Evolutionary conservation across 1,284 basidiomycete genomes (phyloP).

Genomic region (Ceratobasidium sp.): DNA sequence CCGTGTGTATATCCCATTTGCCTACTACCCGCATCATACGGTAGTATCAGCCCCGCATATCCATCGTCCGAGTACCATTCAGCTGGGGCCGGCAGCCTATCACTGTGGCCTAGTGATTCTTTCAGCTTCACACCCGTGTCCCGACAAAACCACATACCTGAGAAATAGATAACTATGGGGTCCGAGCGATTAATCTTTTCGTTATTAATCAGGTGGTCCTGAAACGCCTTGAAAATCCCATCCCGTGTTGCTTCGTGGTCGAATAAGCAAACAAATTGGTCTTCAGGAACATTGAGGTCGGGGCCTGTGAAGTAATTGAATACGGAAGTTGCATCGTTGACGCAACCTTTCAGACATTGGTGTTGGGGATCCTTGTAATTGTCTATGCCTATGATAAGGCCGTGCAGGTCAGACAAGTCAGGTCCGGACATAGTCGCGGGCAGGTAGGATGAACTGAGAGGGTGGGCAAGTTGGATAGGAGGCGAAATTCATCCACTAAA

Average conservation of each 20-base stretch:
- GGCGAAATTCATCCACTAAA: background rate
- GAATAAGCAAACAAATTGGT: background rate
- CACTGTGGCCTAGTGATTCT: conserved; percentile 2
- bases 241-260: background rate
- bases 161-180: conserved; percentile 29
- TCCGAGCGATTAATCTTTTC: background rate
- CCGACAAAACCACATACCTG: background rate
- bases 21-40: conserved; percentile 7
- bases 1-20: background rate
- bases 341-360: conserved; percentile 3
- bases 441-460: background rate
- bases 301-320: conserved; percentile 18
- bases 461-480: background rate
- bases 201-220: too few relatives aligned
- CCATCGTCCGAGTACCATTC: conserved; percentile 10
- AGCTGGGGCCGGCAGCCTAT: background rate
- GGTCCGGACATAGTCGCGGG: conserved; percentile 2
- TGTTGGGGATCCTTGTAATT: background rate
- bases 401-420: conserved; percentile 11
- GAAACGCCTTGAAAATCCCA: too few relatives aligned
- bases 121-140: background rate
- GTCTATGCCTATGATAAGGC: conserved; percentile 37
- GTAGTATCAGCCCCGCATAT: background rate
- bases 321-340: background rate
- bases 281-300: background rate